Conservation (phyloP, 208 protist genomes). For the Naegleria gruberi region DNA sequence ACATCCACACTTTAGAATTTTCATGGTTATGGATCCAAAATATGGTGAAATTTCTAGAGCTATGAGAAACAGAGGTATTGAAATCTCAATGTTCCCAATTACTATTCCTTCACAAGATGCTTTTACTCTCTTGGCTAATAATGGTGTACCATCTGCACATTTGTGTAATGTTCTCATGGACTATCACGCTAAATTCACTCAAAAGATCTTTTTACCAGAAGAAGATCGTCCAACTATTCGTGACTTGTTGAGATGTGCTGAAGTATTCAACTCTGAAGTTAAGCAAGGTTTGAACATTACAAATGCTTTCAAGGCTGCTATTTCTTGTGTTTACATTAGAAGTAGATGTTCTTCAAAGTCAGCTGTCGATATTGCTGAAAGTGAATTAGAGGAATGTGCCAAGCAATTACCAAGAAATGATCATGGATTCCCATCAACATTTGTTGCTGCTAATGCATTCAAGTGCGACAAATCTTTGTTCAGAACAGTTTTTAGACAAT, state of each 20-base stretch:
- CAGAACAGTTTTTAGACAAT: background rate
- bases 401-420: background rate
- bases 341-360: background rate
- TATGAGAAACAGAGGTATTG: constrained; percentile 97
- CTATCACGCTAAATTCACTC: background rate
- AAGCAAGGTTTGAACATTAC: background rate
- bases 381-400: background rate
- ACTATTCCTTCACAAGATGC: background rate
- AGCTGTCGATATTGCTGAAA: background rate
- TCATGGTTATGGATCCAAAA: constrained; percentile 92
- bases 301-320: background rate
- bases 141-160: background rate
- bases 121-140: background rate
- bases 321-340: background rate
- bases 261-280: background rate
- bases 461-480: background rate
- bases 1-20: constrained; percentile 96
- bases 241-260: background rate
- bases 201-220: background rate
- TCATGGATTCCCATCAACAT: background rate
- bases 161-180: background rate
- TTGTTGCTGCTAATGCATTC: background rate
- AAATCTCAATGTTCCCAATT: constrained; percentile 73
- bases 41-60: constrained; percentile 97
- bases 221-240: constrained; percentile 3